A percentile compares a stretch with the other conserved stretches of the same genome.
These are phyloP conservation scores for Entophlyctis luteolus DNA, from an alignment of 192 early-diverging fungal species.

Conservation along the genomic window DNA sequence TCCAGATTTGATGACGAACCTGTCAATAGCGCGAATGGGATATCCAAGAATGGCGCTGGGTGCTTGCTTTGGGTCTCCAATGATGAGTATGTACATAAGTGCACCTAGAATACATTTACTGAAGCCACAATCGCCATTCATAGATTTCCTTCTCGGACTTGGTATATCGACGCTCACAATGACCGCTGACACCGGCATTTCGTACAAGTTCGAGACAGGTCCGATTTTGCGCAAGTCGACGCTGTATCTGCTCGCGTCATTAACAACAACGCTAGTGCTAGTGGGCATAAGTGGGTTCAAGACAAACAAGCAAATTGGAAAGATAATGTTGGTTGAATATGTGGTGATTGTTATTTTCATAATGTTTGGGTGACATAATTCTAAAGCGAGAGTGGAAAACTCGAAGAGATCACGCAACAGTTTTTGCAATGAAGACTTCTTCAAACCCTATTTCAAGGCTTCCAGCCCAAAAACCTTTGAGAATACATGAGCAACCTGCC, in stretches of 20 bases:
- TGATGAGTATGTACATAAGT: slow-evolving; percentile 74
- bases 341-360: slow-evolving; percentile 16
- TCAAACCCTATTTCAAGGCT: too few species aligned
- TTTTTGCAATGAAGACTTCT: too few species aligned
- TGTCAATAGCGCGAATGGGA: slow-evolving; percentile 85
- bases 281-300: slow-evolving; percentile 10
- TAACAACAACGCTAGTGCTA: slow-evolving; percentile 5
- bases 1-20: slow-evolving; percentile 83
- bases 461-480: slow-evolving; percentile 2
- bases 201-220: slow-evolving; percentile 11
- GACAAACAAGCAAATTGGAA: slow-evolving; percentile 15
- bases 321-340: slow-evolving; percentile 19
- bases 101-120: too few species aligned
- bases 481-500: not conserved
- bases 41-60: slow-evolving; percentile 91
- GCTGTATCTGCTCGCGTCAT: slow-evolving; percentile 9
- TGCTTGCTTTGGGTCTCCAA: slow-evolving; percentile 89
- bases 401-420: too few species aligned
- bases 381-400: too few species aligned
- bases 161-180: slow-evolving; percentile 14
- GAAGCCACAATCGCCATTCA: too few species aligned
- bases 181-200: not conserved
- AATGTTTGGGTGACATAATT: slow-evolving; percentile 15
- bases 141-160: slow-evolving; percentile 20
- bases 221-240: slow-evolving; percentile 14